A percentile compares a stretch with the other conserved stretches of the same genome.
Evolutionary conservation across 495 filamentous ascomycete species (phyloP).

Genomic region (Neurospora sp.): DNA sequence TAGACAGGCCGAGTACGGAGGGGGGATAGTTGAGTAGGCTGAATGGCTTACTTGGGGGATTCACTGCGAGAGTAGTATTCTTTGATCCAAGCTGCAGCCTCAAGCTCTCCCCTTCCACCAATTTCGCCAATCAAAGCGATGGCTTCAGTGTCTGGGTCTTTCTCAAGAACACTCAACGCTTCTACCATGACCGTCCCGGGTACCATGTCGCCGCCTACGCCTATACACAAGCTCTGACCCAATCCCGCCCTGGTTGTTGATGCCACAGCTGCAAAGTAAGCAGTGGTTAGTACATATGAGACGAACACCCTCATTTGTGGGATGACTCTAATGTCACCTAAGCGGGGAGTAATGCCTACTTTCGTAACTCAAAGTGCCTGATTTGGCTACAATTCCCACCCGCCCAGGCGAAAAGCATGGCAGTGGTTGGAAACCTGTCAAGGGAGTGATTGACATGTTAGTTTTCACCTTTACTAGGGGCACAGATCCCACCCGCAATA

Average conservation of each 20-base stretch:
- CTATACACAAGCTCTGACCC: conserved; percentile 78
- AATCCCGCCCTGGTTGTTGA: conserved; percentile 72
- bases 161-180: conserved; percentile 59
- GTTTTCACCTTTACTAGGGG: neutral
- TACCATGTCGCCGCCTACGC: conserved; percentile 78
- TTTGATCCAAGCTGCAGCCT: conserved; percentile 71
- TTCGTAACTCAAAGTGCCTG: conserved; percentile 82
- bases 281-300: neutral
- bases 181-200: conserved; percentile 78
- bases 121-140: conserved; percentile 82
- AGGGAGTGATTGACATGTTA: neutral
- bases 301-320: neutral
- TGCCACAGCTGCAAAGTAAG: conserved; percentile 47
- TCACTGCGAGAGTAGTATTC: conserved; percentile 49
- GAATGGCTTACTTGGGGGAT: conserved; percentile 55
- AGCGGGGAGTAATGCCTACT: conserved; percentile 6
- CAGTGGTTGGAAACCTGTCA: conserved; percentile 63
- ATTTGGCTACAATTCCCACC: conserved; percentile 79
- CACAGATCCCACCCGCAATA: neutral
- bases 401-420: conserved; percentile 64
- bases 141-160: conserved; percentile 68
- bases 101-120: conserved; percentile 71
- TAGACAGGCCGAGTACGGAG: too few species aligned
- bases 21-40: neutral
- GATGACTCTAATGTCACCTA: neutral